phyloP scores from a whole-genome alignment of 495 filamentous ascomycete genomes.

The Talaromyces wortmannii region DNA sequence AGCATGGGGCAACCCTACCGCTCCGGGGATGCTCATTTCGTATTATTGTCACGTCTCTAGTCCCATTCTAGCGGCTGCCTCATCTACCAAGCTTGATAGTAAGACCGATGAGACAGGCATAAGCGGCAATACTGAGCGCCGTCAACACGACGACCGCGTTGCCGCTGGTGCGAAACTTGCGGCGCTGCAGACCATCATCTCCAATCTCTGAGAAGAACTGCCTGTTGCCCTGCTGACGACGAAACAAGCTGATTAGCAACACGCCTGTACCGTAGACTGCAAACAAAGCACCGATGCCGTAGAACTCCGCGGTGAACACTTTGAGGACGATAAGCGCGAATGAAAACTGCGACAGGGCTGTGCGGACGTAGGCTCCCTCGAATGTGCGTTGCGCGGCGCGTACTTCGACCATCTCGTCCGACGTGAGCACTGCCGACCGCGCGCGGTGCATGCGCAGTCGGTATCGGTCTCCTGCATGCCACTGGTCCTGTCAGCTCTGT shows the following conservation, averaged over 20 bases:
- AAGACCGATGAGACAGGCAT: slow-evolving; percentile 70
- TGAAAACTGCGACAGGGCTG: slow-evolving; percentile 86
- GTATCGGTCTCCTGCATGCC: slow-evolving; percentile 42
- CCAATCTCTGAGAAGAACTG: slow-evolving; percentile 83
- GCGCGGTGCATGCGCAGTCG: slow-evolving; percentile 75
- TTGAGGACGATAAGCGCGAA: slow-evolving; percentile 92
- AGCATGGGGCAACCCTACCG: too few relatives aligned
- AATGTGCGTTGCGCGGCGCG: slow-evolving; percentile 93
- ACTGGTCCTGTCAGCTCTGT: slow-evolving; percentile 13
- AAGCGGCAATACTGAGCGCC: slow-evolving; percentile 72
- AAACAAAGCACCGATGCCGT: slow-evolving; percentile 85
- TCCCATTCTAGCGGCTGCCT: slow-evolving; percentile 4
- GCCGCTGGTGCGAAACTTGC: slow-evolving; percentile 86
- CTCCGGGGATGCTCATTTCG: too few relatives aligned
- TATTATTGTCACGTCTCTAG: neutral
- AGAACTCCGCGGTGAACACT: slow-evolving; percentile 95
- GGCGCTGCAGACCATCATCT: slow-evolving; percentile 57
- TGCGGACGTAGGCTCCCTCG: slow-evolving; percentile 94
- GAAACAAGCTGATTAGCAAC: slow-evolving; percentile 69
- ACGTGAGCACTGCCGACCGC: slow-evolving; percentile 72
- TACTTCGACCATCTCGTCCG: slow-evolving; percentile 83
- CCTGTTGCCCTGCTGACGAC: slow-evolving; percentile 81
- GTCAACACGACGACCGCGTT: slow-evolving; percentile 73
- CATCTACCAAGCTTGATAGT: slow-evolving; percentile 49
- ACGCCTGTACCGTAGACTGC: slow-evolving; percentile 85